Evolutionary conservation across 2,329 filamentous ascomycete species (phyloP), one percentile per base, ranked within the genome.

Genomic region (Neonectria hederae): DNA sequence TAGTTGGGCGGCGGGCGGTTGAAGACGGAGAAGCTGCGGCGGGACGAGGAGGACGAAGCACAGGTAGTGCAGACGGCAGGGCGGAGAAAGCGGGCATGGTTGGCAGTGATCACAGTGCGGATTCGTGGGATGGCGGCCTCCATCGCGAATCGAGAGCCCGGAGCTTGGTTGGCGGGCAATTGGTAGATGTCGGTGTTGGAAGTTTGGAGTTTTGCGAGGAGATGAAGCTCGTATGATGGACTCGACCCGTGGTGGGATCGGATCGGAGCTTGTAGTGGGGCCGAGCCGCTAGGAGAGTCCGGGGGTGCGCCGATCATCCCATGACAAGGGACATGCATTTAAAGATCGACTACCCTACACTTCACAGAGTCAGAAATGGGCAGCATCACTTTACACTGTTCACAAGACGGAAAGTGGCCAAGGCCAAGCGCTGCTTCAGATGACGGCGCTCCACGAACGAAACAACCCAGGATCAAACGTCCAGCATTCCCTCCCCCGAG

Each of bases 1-100:
- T 98, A 98, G 74, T 92, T 96, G 62, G 94, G 92, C 26, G 87
- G 86, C 54, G 95, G 95, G 7, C 96, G 92, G 78, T 92, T 92
- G 72, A 97, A 87, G 67, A 93, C 88, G 46, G 94, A 97, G 83
- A 97, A 97, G 61, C 59, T 71, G 52, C 76, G 70, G 45, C 59
- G 30, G 13, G 68, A 67, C 8, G 68, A 54, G 2, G 68, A 60
- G 28, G 60, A 71, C 48, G 61, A 66, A 59, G 67, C 54, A 46
- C 65, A 69, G 21, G 67, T 63, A 17, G 68, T 65, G 46, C 74
- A 74, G 14, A 63, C 63, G 17, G 62, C 56, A n/a, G 70, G 59
- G 22, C 70, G 72, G 24, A 74, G 21, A 5, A 69, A 14, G 5
- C 24, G 38, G 13, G 59, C 65, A 32, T 65, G 69, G 2, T 60